Evolutionary conservation across 2,329 filamentous ascomycete species (phyloP), one percentile per base, ranked within the genome.

Genomic region (Thelonectria olida): DNA sequence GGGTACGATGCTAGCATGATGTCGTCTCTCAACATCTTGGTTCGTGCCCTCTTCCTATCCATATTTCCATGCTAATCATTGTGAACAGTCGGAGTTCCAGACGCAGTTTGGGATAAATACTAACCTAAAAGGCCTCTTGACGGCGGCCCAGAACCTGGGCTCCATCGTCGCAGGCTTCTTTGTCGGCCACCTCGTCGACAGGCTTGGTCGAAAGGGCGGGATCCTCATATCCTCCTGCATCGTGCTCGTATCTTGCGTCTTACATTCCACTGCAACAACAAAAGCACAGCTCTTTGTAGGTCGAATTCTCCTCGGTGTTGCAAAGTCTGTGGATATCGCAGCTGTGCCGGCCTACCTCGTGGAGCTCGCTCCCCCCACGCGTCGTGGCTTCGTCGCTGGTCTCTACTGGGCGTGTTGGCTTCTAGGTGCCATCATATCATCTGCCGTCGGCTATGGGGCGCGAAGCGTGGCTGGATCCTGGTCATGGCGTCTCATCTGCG

Each of bases 401-500:
- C 34, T 62, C 1, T 62, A 62, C 28, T 62, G 60, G 60, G 52
- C 60, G 7, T 62, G 60, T 6, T 62, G 60, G 60, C 60, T 60
- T 28, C 28, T 62, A 4, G 55, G 60, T 13, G 55, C 60, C 22
- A 62, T 62, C 8, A 41, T 60, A 6, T 60, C 60, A 13, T 44
- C 60, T 1, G 55, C 38, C 5, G 25, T 62, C 12, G 60, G 60
- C 23, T 62, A 62, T 13, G 60, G 60, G 7, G 60, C 60, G 4
- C 55, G 60, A 28, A 62, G 60, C 44, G 36, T 62, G 2, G 36
- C 55, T 15, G 60, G 55, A 15, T 31, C 47, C 20, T 62, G 60
- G 60, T 54, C 55, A 3, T 62, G 60, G 55, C 60, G 60, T 1
- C 57, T 62, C 10, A 50, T 62, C 25, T 60, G 60, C 50, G 53